Percentiles rank a stretch among this genome's conserved stretches.
These are phyloP conservation scores for Eucommia ulmoides DNA, from an alignment of 257 asterid species.

Conservation along the genomic window DNA sequence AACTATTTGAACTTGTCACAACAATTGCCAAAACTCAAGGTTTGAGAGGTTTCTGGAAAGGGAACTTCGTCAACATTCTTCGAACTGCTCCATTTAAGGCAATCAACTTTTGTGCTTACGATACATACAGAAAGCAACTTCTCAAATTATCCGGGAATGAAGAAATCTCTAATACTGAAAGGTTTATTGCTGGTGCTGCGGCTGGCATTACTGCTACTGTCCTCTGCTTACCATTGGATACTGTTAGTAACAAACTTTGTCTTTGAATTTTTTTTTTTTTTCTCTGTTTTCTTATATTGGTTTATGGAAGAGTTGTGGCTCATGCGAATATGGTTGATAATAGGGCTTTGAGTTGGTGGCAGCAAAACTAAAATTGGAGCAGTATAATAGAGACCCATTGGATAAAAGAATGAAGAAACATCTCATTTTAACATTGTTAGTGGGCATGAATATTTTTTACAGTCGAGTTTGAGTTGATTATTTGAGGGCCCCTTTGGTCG, in stretches of 20 bases:
- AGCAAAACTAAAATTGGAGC: not conserved
- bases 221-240: slow-evolving; percentile 92
- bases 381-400: not conserved
- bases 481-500: no score
- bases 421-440: not conserved
- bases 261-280: not conserved
- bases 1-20: slow-evolving; percentile 47
- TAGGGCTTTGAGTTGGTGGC: not conserved
- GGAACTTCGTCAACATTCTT: slow-evolving; percentile 82
- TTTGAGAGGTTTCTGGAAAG: slow-evolving; percentile 92
- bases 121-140: slow-evolving; percentile 85
- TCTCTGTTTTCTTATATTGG: not conserved
- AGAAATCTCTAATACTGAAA: slow-evolving; percentile 68
- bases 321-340: not conserved
- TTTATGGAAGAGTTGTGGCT: not conserved
- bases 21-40: slow-evolving; percentile 87
- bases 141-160: slow-evolving; percentile 54
- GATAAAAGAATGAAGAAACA: not conserved
- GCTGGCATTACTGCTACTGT: slow-evolving; percentile 99
- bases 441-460: not conserved
- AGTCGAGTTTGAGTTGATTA: not conserved
- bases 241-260: slow-evolving; percentile 40
- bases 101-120: slow-evolving; percentile 77
- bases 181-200: slow-evolving; percentile 93
- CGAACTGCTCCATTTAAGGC: slow-evolving; percentile 99